These are phyloP conservation scores for Lichtheimia hyalospora DNA, from an alignment of 371 early-diverging fungal genomes.

Conservation along the genomic window DNA sequence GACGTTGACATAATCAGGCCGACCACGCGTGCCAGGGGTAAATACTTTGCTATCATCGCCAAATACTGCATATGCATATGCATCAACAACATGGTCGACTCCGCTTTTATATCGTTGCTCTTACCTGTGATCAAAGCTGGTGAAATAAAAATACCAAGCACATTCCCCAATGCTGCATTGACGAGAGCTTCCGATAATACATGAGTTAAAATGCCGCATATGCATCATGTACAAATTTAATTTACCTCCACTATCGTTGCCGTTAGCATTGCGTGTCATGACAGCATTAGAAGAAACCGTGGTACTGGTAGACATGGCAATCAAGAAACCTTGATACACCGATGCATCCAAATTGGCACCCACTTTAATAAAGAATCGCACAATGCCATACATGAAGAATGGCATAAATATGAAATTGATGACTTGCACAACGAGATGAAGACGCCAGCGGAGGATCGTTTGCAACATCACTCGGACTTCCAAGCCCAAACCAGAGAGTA, in stretches of 20 bases:
- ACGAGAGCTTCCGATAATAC: constrained; percentile 46
- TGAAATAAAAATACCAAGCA: constrained; percentile 68
- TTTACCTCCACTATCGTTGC: constrained; percentile 62
- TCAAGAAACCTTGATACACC: constrained; percentile 66
- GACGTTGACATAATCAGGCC: constrained; percentile 52
- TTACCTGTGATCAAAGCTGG: constrained; percentile 62
- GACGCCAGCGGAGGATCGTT: constrained; percentile 58
- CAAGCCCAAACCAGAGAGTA: constrained; percentile 68
- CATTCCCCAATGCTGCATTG: constrained; percentile 72
- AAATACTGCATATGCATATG: constrained; percentile 24
- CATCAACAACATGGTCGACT: not conserved
- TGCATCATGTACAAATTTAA: too few relatives aligned
- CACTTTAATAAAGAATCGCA: constrained; percentile 46
- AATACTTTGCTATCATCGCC: constrained; percentile 35
- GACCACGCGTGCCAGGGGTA: constrained; percentile 40
- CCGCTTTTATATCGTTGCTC: not conserved
- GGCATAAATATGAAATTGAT: constrained; percentile 66
- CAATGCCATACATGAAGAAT: constrained; percentile 58
- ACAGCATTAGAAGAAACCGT: constrained; percentile 80
- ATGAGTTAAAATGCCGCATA: not conserved
- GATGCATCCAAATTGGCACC: constrained; percentile 49
- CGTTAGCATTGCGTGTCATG: constrained; percentile 73
- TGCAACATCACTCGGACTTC: constrained; percentile 60
- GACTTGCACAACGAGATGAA: constrained; percentile 67
- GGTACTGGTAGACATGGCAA: constrained; percentile 70